Percentiles rank a stretch among this genome's conserved stretches.
Evolutionary conservation across 208 protist genomes (phyloP).

Genomic region (Leishmania tarentolae): DNA sequence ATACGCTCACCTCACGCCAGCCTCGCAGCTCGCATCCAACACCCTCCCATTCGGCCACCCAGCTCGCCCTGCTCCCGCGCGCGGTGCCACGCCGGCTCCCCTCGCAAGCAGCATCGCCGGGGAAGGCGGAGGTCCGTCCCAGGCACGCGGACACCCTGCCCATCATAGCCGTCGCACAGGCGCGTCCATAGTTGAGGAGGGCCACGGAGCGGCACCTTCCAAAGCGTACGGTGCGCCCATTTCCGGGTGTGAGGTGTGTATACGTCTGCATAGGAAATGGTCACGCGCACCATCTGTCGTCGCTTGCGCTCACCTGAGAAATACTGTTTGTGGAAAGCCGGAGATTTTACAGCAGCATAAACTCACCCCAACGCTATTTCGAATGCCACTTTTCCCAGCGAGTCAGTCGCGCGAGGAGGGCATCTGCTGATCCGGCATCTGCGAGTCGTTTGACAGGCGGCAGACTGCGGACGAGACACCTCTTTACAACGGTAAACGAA

Average conservation of each 20-base stretch:
- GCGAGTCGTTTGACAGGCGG: constrained; percentile 91
- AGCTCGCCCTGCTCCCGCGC: not conserved
- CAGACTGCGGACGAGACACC: constrained; percentile 89
- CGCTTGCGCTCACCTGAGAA: constrained; percentile 84
- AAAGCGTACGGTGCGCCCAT: too few species aligned
- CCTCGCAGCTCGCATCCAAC: not conserved
- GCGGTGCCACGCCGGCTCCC: too few species aligned
- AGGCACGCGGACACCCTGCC: not conserved
- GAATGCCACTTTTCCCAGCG: constrained; percentile 63
- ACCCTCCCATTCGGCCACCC: not conserved
- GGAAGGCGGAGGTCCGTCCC: not conserved
- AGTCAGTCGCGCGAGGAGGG: constrained; percentile 86
- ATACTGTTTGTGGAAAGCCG: constrained; percentile 98
- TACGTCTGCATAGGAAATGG: constrained; percentile 95
- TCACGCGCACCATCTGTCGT: constrained; percentile 82
- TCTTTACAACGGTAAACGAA: constrained; percentile 66
- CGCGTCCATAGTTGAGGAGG: not conserved
- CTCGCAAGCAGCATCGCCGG: not conserved
- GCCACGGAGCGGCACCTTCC: too few species aligned
- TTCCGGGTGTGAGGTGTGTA: too few species aligned
- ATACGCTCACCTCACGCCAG: not conserved
- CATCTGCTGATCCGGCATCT: constrained; percentile 89
- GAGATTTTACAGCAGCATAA: constrained; percentile 99
- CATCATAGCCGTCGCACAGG: not conserved
- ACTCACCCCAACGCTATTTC: constrained; percentile 70